These are phyloP conservation scores for Pseudoscleropodium purum DNA, from an alignment of 225 moss, liverwort and hornwort genomes.

Conservation along the genomic window DNA sequence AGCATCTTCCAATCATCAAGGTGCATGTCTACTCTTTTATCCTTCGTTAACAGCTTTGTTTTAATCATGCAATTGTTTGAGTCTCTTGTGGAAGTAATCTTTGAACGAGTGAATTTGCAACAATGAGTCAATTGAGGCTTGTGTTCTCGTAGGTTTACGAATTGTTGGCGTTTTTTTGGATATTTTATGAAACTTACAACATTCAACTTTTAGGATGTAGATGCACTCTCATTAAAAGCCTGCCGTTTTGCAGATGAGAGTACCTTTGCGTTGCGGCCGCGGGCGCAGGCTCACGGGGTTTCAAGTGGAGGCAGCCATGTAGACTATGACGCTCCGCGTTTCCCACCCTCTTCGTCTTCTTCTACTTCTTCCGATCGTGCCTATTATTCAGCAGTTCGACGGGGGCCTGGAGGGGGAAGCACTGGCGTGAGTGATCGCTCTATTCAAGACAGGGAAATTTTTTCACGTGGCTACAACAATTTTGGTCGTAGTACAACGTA, in stretches of 20 bases:
- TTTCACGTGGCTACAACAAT: slow-evolving; percentile 68
- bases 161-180: neutral
- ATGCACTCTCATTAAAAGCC: neutral
- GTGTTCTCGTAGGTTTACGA: neutral
- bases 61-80: neutral
- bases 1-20: slow-evolving; percentile 79
- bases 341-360: slow-evolving; percentile 43
- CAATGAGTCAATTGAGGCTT: neutral
- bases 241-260: slow-evolving; percentile 65
- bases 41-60: neutral
- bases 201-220: neutral
- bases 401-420: slow-evolving; percentile 35
- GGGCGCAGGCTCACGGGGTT: slow-evolving; percentile 56
- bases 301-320: slow-evolving; percentile 62
- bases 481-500: slow-evolving; percentile 86
- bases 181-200: neutral
- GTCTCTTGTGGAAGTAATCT: neutral
- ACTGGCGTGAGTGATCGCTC: slow-evolving; percentile 47
- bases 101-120: neutral
- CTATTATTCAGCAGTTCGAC: slow-evolving; percentile 47
- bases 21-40: slow-evolving; percentile 11
- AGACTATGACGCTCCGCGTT: slow-evolving; percentile 84
- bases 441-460: slow-evolving; percentile 40
- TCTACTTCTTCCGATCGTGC: slow-evolving; percentile 41
- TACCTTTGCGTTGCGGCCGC: slow-evolving; percentile 60